Conservation (phyloP, 1,139 yeast genomes). For the Saccharomyces uvarum region DNA sequence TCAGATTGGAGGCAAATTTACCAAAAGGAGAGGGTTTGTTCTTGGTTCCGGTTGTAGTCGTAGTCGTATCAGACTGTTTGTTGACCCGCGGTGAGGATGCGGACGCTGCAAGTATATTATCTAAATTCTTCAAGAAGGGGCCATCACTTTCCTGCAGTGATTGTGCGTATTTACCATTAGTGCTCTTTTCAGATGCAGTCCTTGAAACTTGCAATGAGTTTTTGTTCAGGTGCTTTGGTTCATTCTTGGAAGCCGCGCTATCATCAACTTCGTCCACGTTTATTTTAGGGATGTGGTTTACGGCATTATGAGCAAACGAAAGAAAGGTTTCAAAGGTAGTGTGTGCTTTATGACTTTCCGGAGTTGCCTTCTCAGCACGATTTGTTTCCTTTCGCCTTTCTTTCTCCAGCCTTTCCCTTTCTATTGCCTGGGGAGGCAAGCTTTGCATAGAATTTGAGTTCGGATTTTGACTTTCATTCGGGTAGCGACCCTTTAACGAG, state of each 20-base stretch:
- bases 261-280: slow-evolving; percentile 7
- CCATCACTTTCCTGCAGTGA: background rate
- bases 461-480: background rate
- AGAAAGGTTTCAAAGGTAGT: slow-evolving; percentile 12
- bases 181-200: background rate
- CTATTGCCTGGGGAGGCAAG: background rate
- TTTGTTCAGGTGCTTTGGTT: background rate
- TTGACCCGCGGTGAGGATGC: background rate
- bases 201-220: background rate
- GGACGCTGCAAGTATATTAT: background rate
- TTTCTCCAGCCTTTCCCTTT: background rate
- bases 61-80: background rate
- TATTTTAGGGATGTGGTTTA: slow-evolving; percentile 17
- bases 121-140: background rate
- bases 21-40: background rate
- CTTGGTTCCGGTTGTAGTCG: background rate
- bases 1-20: background rate
- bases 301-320: slow-evolving; percentile 20
- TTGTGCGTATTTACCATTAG: background rate
- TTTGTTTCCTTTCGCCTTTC: background rate
- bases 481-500: background rate
- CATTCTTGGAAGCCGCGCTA: background rate
- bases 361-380: background rate
- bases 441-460: background rate
- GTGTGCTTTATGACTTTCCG: background rate